phyloP scores from a whole-genome alignment of 176 grass and related monocot species.

The Aegilops sharonensis region DNA sequence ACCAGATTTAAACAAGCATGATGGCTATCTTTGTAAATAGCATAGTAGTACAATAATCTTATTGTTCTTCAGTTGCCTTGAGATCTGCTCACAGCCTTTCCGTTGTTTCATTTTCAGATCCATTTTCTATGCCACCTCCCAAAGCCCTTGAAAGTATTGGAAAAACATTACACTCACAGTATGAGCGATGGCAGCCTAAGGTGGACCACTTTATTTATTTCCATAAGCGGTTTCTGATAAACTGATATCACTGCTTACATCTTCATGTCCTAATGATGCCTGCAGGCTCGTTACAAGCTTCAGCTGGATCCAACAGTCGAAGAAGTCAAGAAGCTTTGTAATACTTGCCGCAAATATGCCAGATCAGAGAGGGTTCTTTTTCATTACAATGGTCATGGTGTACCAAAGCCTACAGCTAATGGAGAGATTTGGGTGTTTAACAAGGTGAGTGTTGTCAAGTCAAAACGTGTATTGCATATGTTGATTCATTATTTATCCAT shows the following conservation, averaged over 20 bases:
- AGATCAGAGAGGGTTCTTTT: slow-evolving; percentile 96
- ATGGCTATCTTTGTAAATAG: slow-evolving; percentile 8
- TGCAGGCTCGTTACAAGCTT: slow-evolving; percentile 87
- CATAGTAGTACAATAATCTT: background rate
- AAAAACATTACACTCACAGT: slow-evolving; percentile 93
- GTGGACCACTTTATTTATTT: slow-evolving; percentile 20
- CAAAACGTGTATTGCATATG: background rate
- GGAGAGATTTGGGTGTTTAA: slow-evolving; percentile 99
- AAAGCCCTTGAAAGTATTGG: slow-evolving; percentile 95
- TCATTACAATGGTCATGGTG: slow-evolving; percentile 98
- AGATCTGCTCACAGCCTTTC: slow-evolving; percentile 25
- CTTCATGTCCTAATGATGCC: slow-evolving; percentile 1
- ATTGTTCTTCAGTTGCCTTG: background rate
- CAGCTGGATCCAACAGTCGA: slow-evolving; percentile 92
- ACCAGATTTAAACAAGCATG: background rate
- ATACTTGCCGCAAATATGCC: slow-evolving; percentile 95
- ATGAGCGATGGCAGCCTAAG: slow-evolving; percentile 97
- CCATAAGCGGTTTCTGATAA: background rate
- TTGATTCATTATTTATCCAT: background rate
- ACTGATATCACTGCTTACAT: slow-evolving; percentile 23
- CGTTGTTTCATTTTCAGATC: slow-evolving; percentile 59
- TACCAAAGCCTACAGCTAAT: slow-evolving; percentile 92
- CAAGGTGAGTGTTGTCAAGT: slow-evolving; percentile 54
- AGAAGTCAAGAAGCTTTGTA: slow-evolving; percentile 97
- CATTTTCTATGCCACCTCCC: slow-evolving; percentile 87